Conservation (phyloP, 306 rosid species). For the Lathyrus oleraceus region DNA sequence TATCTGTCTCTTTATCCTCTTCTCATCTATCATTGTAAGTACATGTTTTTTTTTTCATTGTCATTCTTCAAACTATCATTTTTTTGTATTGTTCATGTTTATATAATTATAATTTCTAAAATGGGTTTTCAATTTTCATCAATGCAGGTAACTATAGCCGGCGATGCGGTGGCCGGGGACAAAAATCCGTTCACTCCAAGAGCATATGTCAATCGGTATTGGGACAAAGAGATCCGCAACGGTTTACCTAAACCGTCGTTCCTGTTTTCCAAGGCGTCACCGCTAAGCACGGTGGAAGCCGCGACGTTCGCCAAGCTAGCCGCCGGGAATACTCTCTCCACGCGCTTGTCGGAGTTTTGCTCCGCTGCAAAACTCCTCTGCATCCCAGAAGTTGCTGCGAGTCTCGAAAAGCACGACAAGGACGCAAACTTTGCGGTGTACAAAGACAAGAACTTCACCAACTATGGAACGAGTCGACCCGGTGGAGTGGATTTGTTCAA, state of each 20-base stretch:
- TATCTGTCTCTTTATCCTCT: slow-evolving; percentile 56
- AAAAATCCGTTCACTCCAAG: slow-evolving; percentile 75
- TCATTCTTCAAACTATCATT: neutral
- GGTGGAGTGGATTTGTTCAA: slow-evolving; percentile 74
- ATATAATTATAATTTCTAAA: neutral
- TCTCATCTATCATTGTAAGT: slow-evolving; percentile 70
- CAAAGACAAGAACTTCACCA: slow-evolving; percentile 65
- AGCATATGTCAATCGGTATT: slow-evolving; percentile 70
- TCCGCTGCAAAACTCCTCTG: slow-evolving; percentile 83
- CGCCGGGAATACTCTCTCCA: slow-evolving; percentile 46
- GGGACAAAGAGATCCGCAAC: slow-evolving; percentile 91
- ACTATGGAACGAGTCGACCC: slow-evolving; percentile 74
- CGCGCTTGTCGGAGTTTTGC: slow-evolving; percentile 77
- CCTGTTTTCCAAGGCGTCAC: slow-evolving; percentile 75
- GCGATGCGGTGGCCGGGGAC: slow-evolving; percentile 36
- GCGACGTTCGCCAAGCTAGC: slow-evolving; percentile 72
- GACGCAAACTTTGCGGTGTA: slow-evolving; percentile 60
- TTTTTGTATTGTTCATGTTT: neutral
- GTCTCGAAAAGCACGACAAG: slow-evolving; percentile 66
- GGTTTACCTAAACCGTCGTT: slow-evolving; percentile 53
- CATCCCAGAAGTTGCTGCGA: slow-evolving; percentile 54
- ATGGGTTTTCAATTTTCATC: slow-evolving; percentile 29
- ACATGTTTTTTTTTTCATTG: neutral
- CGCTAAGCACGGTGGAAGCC: slow-evolving; percentile 58
- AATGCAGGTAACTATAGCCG: slow-evolving; percentile 69